Conservation (phyloP, 169 alveolate genomes). For the Pseudocohnilembus persalinus region DNA sequence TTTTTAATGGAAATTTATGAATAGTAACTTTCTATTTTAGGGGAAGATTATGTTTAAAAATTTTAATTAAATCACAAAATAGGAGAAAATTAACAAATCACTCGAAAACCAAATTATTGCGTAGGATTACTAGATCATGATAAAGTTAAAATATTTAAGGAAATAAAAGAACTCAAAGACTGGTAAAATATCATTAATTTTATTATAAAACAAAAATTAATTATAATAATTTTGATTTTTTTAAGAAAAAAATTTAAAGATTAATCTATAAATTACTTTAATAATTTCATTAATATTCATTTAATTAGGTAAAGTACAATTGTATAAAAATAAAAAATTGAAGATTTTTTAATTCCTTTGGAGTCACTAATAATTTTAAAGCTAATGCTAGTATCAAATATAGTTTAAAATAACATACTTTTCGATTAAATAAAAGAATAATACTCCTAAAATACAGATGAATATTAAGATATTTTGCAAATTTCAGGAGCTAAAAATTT, state of each 20-base stretch:
- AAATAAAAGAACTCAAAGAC: not conserved
- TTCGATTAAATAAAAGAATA: not conserved
- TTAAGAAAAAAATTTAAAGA: not conserved
- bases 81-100: not conserved
- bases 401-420: not conserved
- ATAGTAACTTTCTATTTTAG: not conserved
- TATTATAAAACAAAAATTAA: no score
- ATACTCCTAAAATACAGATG: not conserved
- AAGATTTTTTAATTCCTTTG: not conserved
- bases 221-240: no score
- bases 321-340: not conserved
- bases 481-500: not conserved
- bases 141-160: not conserved
- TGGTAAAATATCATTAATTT: no score
- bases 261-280: no score
- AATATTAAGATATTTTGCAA: not conserved
- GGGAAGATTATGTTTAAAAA: slow-evolving; percentile 6
- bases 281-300: no score
- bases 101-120: not conserved
- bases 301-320: not conserved
- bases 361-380: not conserved
- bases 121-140: not conserved
- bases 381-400: not conserved
- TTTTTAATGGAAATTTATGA: slow-evolving; percentile 4
- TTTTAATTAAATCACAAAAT: not conserved